phyloP scores from a whole-genome alignment of 768 basidiomycete genomes.

The Termitomyces sp. region DNA sequence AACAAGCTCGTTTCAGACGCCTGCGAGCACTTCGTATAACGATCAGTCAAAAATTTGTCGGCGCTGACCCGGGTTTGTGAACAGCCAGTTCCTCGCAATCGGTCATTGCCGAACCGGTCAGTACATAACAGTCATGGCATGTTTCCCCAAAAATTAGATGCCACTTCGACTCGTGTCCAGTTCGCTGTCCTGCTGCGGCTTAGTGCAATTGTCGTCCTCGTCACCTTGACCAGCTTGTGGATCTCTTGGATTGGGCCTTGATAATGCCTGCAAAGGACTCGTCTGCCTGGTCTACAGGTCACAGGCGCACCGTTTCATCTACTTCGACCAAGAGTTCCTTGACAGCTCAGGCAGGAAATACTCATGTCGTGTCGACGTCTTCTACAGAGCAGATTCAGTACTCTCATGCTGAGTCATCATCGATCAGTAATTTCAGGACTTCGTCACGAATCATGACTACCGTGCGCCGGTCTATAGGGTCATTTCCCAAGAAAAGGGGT shows the following conservation, averaged over 20 bases:
- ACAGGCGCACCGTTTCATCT: conserved; percentile 11
- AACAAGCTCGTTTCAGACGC: not conserved
- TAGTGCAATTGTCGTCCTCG: not conserved
- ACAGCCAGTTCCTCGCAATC: conserved; percentile 3
- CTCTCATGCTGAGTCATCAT: conserved; percentile 2
- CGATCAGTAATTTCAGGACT: conserved; percentile 10
- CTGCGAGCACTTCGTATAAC: not conserved
- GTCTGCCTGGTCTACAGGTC: conserved; percentile 9
- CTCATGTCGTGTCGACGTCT: not conserved
- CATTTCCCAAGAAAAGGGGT: conserved; percentile 18
- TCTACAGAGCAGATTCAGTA: conserved; percentile 1
- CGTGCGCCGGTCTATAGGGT: conserved; percentile 17
- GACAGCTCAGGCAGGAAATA: conserved; percentile 1
- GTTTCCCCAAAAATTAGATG: conserved; percentile 3
- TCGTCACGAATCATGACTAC: conserved; percentile 21
- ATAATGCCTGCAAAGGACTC: conserved; percentile 14
- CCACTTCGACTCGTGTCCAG: conserved; percentile 3
- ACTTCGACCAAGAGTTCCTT: conserved; percentile 7
- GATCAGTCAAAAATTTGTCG: not conserved
- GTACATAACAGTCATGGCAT: conserved; percentile 6
- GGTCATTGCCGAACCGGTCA: conserved; percentile 6
- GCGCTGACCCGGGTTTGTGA: not conserved
- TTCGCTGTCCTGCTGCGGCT: conserved; percentile 5
- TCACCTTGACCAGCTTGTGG: not conserved
- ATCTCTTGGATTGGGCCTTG: not conserved